Percentiles rank a stretch among this genome's conserved stretches.
Evolutionary conservation across 1,284 basidiomycete species (phyloP).

Genomic region (Apiotrichum mycotoxinovorans): DNA sequence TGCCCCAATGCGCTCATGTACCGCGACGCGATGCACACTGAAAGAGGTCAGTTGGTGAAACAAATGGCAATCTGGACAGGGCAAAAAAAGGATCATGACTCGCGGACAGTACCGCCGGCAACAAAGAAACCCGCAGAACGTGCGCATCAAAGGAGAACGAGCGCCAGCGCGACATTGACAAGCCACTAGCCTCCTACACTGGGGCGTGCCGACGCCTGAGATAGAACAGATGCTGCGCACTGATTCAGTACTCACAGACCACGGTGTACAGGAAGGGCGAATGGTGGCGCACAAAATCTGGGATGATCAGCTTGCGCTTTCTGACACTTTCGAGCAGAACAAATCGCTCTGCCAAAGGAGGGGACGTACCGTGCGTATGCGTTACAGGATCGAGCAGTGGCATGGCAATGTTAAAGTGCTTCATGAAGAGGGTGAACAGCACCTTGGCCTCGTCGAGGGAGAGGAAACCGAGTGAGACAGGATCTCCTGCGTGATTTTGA

Average conservation of each 20-base stretch:
- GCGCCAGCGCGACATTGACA: too few relatives aligned
- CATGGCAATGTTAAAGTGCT: conserved; percentile 28
- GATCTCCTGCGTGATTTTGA: conserved; percentile 19
- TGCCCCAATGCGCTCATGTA: conserved; percentile 21
- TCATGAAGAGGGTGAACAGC: conserved; percentile 33
- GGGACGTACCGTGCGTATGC: conserved; percentile 23
- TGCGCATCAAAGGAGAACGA: not conserved
- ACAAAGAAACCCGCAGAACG: not conserved
- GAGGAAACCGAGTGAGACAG: conserved; percentile 29
- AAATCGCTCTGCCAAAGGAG: not conserved
- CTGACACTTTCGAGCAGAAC: not conserved
- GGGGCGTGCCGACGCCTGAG: too few relatives aligned
- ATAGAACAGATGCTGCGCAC: not conserved
- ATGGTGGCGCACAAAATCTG: conserved; percentile 28
- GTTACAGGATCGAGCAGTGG: conserved; percentile 30
- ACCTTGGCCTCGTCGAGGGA: conserved; percentile 28
- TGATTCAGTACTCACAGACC: conserved; percentile 22
- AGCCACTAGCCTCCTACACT: too few relatives aligned
- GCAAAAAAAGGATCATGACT: not conserved
- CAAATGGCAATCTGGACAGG: not conserved
- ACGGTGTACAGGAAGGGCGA: conserved; percentile 37
- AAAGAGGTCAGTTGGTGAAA: not conserved
- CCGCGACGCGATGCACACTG: conserved; percentile 33
- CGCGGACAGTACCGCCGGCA: not conserved
- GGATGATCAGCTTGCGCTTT: not conserved